Base-by-base conservation (phyloP, 371 early-diverging fungal genomes). In the Actinomortierella ambigua region DNA sequence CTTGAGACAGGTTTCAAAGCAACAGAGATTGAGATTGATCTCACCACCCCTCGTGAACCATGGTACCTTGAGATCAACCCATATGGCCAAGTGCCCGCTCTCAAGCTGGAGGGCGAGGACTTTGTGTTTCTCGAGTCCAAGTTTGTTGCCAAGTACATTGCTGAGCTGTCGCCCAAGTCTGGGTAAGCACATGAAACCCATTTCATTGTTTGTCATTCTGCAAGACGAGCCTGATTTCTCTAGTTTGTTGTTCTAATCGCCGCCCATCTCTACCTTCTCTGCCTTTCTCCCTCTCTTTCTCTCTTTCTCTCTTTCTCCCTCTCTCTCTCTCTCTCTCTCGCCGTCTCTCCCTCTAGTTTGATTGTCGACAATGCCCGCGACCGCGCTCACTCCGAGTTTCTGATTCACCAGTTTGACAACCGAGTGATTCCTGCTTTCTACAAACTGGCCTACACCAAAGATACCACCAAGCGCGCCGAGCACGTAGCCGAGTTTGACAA, bases 351-450 rank as follows among this genome's bases (percentile, higher is more conserved):
- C n/a, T n/a, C n/a, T n/a, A 34, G 34, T 6, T 11, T 34, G 7
- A 34, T 34, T 34, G 34, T 34, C 4, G 11, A 34, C 34, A 34
- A 34, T 34, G 4, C 11, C 34, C 34, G 34, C 11, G 34, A 59
- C 46, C 66, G 73, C 24, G 66, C 73, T n/a, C 58, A 71, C 56
- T 48, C 48, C 42, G 66, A 66, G 46, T 66, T 65, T 50, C 9
- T 71, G 56, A 66, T 71, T 24, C 66, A 66, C 50, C 73, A 71
- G 60, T 71, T 56, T 55, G 63, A 58, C 17, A 52, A 57, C 44
- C 66, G 66, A 46, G 43, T 50, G 26, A 50, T 59, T 24, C 63
- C 73, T 27, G 59, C 56, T 11, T 23, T 40, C 49, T 55, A 55
- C 56, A 71, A 71, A 56, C 59, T 63, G 1, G 9, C 60, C 29